Base-by-base conservation (phyloP, 306 rosid genomes). In the Cyamopsis tetragonoloba region DNA sequence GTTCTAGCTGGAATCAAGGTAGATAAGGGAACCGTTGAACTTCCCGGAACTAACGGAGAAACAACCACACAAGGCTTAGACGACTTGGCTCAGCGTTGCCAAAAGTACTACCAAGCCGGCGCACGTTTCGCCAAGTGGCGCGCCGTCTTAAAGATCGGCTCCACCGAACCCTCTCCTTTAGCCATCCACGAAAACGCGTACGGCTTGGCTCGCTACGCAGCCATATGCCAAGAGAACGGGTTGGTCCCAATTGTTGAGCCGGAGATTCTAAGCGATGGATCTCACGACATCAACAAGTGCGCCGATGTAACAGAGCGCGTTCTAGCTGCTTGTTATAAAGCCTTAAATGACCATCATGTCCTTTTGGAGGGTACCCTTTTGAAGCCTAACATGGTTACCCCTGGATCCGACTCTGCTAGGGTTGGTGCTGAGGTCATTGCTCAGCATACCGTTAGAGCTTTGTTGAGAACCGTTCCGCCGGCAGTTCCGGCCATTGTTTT, bases 321-420 rank as follows among this genome's bases (percentile, higher is more conserved):
- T 19, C 92, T 91, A 17, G 92, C 97, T 0, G 92, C 95, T 0
- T 78, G 84, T 53, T 91, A 91, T 87, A 91, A 86, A 79, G 95
- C 97, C 4, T 66, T 91, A 4, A 91, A 53, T 19, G 96, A 88
- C 66, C 95, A 91, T 54, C 90, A 84, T 20, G 97, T 86, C 46
- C 71, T 91, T 6, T 81, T 91, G 0, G 97, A 91, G 73, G 97
- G 97, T 3, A 88, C 97, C 12, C 79, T 91, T 1, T 77, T 91
- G 87, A 91, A 91, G 71, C 97, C 97, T 27, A 91, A 91, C 82
- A 91, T 91, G 97, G 97, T 88, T 4, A 91, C 97, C 19, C 97
- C 95, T 0, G 95, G 97, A 24, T 82, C 92, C 11, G 89, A 91
- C 0, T 71, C 91, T 8, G 44, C 74, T 2, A 86, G 81, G 70